Evolutionary conservation across 805 yeast genomes (phyloP).

Genomic region (Metschnikowia gelsemii): DNA sequence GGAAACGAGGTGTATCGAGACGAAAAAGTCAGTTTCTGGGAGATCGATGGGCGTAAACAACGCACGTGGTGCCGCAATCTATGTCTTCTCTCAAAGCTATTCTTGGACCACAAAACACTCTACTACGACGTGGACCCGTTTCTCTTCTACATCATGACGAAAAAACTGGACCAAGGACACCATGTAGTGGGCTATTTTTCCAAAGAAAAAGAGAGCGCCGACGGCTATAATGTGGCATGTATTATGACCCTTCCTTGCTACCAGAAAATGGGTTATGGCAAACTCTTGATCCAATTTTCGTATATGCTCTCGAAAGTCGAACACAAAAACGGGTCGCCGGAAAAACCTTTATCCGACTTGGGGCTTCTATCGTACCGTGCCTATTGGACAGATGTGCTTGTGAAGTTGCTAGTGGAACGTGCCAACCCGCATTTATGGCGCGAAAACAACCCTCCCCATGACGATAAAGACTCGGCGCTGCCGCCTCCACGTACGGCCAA

Average conservation of each 20-base stretch:
- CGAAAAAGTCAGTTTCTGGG: constrained; percentile 90
- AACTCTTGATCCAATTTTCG: constrained; percentile 86
- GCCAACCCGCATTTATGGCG: constrained; percentile 38
- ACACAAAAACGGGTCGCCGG: constrained; percentile 93
- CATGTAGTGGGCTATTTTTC: constrained; percentile 96
- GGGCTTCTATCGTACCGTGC: constrained; percentile 94
- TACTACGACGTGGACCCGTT: constrained; percentile 99
- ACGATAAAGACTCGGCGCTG: constrained; percentile 27
- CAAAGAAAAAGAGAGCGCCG: constrained; percentile 95
- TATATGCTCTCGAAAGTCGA: constrained; percentile 88
- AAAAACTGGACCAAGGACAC: constrained; percentile 85
- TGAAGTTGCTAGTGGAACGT: constrained; percentile 66
- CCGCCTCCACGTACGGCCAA: constrained; percentile 22
- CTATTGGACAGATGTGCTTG: constrained; percentile 90
- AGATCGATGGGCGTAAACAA: constrained; percentile 94
- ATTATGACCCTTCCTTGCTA: constrained; percentile 93
- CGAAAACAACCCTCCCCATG: constrained; percentile 39
- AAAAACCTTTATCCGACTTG: constrained; percentile 92
- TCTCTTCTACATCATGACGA: constrained; percentile 92
- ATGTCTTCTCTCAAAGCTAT: constrained; percentile 84
- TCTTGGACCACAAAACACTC: constrained; percentile 91
- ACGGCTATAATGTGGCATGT: constrained; percentile 95
- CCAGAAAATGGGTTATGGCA: constrained; percentile 93
- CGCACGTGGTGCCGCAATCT: constrained; percentile 96
- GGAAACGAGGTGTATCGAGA: constrained; percentile 97